phyloP scores from a whole-genome alignment of 768 basidiomycete genomes.

The Phanerodontia chrysosporium region DNA sequence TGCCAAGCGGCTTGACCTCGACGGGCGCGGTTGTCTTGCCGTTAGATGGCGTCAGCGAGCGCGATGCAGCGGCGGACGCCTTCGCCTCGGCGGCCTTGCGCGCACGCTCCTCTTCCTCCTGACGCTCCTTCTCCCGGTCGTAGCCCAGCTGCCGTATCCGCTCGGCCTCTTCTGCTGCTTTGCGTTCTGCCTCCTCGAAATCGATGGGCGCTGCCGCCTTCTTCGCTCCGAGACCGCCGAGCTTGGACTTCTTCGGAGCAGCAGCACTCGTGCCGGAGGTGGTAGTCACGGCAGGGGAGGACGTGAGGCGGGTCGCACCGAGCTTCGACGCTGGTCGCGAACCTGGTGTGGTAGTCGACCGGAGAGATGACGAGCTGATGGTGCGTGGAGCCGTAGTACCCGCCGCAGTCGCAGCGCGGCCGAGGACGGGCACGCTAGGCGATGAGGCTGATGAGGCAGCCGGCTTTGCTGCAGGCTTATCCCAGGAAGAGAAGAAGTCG shows the following conservation, averaged over 20 bases:
- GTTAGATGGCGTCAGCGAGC: constrained; percentile 11
- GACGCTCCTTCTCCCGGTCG: constrained; percentile 79
- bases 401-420: constrained; percentile 37
- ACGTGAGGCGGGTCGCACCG: constrained; percentile 40
- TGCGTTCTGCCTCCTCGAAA: constrained; percentile 91
- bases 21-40: constrained; percentile 20
- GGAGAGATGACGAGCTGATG: constrained; percentile 60
- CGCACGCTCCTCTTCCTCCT: constrained; percentile 63
- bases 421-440: constrained; percentile 55
- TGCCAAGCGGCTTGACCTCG: constrained; percentile 34
- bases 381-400: constrained; percentile 44
- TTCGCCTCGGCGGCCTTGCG: constrained; percentile 52
- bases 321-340: constrained; percentile 32
- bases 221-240: constrained; percentile 81
- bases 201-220: constrained; percentile 79
- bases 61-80: constrained; percentile 27
- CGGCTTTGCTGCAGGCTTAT: constrained; percentile 58
- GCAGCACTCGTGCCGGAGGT: constrained; percentile 23
- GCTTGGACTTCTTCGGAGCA: constrained; percentile 57
- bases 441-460: constrained; percentile 24
- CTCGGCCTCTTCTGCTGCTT: constrained; percentile 89
- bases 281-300: constrained; percentile 32
- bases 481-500: constrained; percentile 97
- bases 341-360: constrained; percentile 33
- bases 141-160: constrained; percentile 89